Evolutionary conservation across 371 early-diverging fungal species (phyloP).

Genomic region (Rhizopus microsporus): DNA sequence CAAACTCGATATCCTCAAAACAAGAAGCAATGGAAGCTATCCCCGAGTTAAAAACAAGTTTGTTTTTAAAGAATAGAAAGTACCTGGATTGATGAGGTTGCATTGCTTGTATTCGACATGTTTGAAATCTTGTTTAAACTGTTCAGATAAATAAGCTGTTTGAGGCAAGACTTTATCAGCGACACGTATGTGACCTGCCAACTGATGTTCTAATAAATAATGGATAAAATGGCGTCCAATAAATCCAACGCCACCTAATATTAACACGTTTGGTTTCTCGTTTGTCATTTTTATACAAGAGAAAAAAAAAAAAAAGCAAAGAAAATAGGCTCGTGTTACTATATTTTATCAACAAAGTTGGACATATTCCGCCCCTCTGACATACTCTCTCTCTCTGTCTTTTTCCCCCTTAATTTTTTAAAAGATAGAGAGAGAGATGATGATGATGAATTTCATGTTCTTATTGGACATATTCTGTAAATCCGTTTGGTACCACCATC

Average conservation of each 20-base stretch:
- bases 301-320: conserved; percentile 1
- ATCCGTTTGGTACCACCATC: too few species aligned
- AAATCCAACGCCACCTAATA: conserved; percentile 86
- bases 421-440: too few species aligned
- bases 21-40: conserved; percentile 72
- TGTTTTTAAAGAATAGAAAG: conserved; percentile 7
- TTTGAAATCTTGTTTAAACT: conserved; percentile 66
- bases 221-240: conserved; percentile 82
- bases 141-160: conserved; percentile 77
- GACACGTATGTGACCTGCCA: conserved; percentile 73
- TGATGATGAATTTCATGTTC: too few species aligned
- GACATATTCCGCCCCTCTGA: too few species aligned
- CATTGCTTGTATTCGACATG: conserved; percentile 83
- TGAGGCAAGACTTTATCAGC: conserved; percentile 90
- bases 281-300: conserved; percentile 10
- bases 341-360: too few species aligned
- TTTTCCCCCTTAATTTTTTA: too few species aligned
- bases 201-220: conserved; percentile 67
- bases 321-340: conserved; percentile 1
- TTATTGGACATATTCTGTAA: too few species aligned
- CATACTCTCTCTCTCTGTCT: too few species aligned
- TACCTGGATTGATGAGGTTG: conserved; percentile 80
- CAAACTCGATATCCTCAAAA: conserved; percentile 75
- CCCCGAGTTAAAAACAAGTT: neutral
- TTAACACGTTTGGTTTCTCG: conserved; percentile 49